phyloP scores from a whole-genome alignment of 2,329 filamentous ascomycete species.

The Fusarium pseudocircinatum region DNA sequence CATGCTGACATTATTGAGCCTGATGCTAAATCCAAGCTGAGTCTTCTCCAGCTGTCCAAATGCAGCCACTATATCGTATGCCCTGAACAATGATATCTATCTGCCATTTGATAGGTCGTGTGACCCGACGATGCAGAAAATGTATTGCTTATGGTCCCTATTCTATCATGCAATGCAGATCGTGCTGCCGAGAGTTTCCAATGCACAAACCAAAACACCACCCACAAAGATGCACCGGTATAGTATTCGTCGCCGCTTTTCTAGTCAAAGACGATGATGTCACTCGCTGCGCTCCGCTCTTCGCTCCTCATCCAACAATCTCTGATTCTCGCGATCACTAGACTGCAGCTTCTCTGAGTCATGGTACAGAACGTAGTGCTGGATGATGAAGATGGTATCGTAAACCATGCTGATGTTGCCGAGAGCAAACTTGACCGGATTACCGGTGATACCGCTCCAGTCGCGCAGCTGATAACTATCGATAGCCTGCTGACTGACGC shows the following conservation, averaged over 20 bases:
- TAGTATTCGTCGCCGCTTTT: neutral
- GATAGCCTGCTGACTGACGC: conserved; percentile 81
- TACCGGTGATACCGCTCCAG: conserved; percentile 91
- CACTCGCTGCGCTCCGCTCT: conserved; percentile 28
- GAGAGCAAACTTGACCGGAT: conserved; percentile 88
- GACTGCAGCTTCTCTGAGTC: conserved; percentile 14
- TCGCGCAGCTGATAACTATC: conserved; percentile 86
- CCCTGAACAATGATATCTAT: neutral
- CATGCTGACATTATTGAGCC: neutral
- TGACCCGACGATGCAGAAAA: neutral
- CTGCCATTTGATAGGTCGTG: neutral
- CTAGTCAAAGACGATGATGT: neutral
- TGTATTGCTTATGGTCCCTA: neutral
- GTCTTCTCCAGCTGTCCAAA: neutral
- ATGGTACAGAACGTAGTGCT: conserved; percentile 86
- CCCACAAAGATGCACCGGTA: neutral
- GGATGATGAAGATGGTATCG: conserved; percentile 84
- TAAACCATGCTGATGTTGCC: conserved; percentile 88
- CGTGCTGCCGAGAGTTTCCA: neutral
- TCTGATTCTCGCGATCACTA: conserved; percentile 34
- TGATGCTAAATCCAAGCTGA: conserved; percentile 5
- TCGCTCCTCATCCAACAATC: conserved; percentile 45
- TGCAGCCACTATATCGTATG: neutral
- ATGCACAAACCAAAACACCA: conserved; percentile 7
- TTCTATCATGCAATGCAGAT: conserved; percentile 3